Conservation (phyloP, 306 rosid species). For the apple (Malus domestica) region DNA sequence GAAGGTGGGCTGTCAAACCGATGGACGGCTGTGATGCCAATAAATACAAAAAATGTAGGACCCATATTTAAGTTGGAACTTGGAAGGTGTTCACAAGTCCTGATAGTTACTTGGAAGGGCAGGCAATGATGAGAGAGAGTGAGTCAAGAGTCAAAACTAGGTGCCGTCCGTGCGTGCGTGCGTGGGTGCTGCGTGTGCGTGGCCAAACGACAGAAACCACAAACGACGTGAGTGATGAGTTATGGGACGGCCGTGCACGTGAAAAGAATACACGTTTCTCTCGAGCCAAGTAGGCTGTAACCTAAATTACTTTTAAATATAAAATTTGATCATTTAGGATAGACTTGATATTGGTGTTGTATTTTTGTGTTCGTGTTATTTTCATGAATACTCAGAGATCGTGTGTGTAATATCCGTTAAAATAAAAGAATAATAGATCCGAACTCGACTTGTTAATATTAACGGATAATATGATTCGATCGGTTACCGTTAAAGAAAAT, state of each 20-base stretch:
- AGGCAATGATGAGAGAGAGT: not conserved
- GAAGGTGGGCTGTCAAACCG: not conserved
- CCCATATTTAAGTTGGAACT: not conserved
- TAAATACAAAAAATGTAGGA: not conserved
- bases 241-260: no score
- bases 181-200: not conserved
- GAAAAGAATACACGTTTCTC: no score
- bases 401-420: no score
- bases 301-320: no score
- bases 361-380: no score
- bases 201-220: not conserved
- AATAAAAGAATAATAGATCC: no score
- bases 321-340: no score
- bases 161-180: constrained; percentile 2
- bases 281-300: no score
- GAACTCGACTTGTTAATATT: accelerated
- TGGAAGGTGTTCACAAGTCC: not conserved
- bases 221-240: not conserved
- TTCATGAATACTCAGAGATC: accelerated
- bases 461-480: no score
- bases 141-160: not conserved
- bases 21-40: constrained; percentile 17
- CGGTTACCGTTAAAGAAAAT: no score
- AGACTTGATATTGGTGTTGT: no score
- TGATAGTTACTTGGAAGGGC: not conserved